Conservation (phyloP, 768 basidiomycete species). For the Naganishia vaughanmartiniae region DNA sequence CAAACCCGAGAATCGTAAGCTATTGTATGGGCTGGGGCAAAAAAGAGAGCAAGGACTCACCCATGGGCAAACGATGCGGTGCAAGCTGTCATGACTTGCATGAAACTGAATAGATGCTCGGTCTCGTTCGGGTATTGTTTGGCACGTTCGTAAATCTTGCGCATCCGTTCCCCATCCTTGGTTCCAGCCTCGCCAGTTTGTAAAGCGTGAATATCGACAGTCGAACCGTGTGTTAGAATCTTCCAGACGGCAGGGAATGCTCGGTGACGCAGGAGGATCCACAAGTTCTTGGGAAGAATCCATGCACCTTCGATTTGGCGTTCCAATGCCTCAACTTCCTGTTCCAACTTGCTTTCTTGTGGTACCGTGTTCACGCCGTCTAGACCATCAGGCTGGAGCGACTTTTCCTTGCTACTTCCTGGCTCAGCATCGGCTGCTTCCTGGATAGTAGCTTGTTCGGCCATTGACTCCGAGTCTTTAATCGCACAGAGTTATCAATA, state of each 20-base stretch:
- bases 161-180: conserved; percentile 49
- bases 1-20: not conserved
- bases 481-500: not conserved
- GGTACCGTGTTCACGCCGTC: not conserved
- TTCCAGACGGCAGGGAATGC: conserved; percentile 21
- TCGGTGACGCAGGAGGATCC: conserved; percentile 51
- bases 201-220: conserved; percentile 50
- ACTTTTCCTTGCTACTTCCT: conserved; percentile 3
- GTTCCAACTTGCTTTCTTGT: conserved; percentile 14
- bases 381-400: not conserved
- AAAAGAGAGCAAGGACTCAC: conserved; percentile 14
- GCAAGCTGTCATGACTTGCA: conserved; percentile 55
- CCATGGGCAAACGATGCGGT: conserved; percentile 56
- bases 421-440: not conserved
- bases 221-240: conserved; percentile 34
- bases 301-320: conserved; percentile 46
- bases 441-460: not conserved
- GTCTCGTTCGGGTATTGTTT: conserved; percentile 54
- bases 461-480: conserved; percentile 6
- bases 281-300: conserved; percentile 51
- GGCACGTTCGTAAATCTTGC: conserved; percentile 47
- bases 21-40: not conserved
- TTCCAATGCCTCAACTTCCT: conserved; percentile 34
- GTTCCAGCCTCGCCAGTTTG: conserved; percentile 41
- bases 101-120: conserved; percentile 55